A percentile compares a stretch with the other conserved stretches of the same genome.
phyloP scores from a whole-genome alignment of 1,284 basidiomycete species.

The Tetrapyrgos nigripes region DNA sequence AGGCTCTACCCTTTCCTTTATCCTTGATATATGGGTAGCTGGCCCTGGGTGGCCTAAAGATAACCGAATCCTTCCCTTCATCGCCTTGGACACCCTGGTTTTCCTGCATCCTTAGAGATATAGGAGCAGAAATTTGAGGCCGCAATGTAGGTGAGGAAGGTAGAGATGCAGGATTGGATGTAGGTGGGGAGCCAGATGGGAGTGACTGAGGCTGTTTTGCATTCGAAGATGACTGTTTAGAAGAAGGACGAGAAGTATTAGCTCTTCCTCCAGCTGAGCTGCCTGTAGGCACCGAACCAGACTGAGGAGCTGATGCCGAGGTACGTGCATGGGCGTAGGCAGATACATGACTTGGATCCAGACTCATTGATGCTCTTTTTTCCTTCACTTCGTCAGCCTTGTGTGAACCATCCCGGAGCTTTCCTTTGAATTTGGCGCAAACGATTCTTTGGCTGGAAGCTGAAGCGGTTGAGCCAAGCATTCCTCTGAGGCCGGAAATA shows the following conservation, averaged over 20 bases:
- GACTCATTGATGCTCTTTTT: too few relatives aligned
- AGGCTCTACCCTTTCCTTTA: constrained; percentile 3
- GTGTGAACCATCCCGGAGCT: background rate
- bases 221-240: too few relatives aligned
- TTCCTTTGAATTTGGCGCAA: constrained; percentile 54
- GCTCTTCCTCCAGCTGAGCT: too few relatives aligned
- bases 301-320: too few relatives aligned
- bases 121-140: background rate
- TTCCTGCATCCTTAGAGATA: background rate
- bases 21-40: background rate
- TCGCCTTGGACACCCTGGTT: too few relatives aligned
- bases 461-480: background rate
- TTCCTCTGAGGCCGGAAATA: background rate
- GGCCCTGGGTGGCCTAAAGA: too few relatives aligned
- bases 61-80: too few relatives aligned
- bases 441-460: constrained; percentile 42
- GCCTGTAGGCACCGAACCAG: too few relatives aligned
- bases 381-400: background rate
- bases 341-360: too few relatives aligned
- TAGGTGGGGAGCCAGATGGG: background rate
- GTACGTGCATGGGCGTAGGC: too few relatives aligned
- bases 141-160: background rate
- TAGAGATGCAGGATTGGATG: background rate
- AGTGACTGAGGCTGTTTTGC: background rate
- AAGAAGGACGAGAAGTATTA: too few relatives aligned